Percentiles rank a stretch among this genome's conserved stretches.
These are phyloP conservation scores for Penicillium digitatum DNA, from an alignment of 2,329 filamentous ascomycete species.

Conservation along the genomic window DNA sequence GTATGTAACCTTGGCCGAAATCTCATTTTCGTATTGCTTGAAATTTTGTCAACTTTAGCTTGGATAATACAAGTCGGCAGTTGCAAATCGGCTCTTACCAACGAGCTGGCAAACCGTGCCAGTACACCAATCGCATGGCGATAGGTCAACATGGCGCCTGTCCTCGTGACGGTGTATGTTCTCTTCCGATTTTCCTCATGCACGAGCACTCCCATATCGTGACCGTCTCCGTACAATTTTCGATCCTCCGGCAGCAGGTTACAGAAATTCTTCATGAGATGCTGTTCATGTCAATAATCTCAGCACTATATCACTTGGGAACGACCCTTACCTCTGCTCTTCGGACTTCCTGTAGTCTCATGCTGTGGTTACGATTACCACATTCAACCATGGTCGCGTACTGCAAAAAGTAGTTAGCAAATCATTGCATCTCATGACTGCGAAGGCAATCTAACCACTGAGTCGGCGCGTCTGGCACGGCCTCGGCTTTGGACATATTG, in stretches of 20 bases:
- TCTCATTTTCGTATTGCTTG: slow-evolving; percentile 49
- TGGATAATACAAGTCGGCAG: not conserved
- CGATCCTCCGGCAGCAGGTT: slow-evolving; percentile 69
- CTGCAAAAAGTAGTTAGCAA: slow-evolving; percentile 16
- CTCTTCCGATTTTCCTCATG: slow-evolving; percentile 51
- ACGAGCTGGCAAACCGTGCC: slow-evolving; percentile 66
- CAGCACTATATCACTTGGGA: not conserved
- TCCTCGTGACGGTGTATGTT: slow-evolving; percentile 58
- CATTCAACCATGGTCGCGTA: slow-evolving; percentile 81
- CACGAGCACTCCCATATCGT: slow-evolving; percentile 55
- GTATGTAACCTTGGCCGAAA: slow-evolving; percentile 54
- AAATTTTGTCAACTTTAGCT: slow-evolving; percentile 1
- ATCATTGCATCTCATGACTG: not conserved
- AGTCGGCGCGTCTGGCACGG: slow-evolving; percentile 71
- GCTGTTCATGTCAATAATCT: not conserved
- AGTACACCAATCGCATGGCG: slow-evolving; percentile 68
- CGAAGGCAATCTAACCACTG: slow-evolving; percentile 46
- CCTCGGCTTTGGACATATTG: slow-evolving; percentile 93
- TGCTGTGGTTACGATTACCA: slow-evolving; percentile 63
- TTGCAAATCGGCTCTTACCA: slow-evolving; percentile 42
- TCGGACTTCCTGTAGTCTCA: slow-evolving; percentile 50
- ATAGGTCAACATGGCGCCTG: slow-evolving; percentile 76
- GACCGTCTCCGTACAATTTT: slow-evolving; percentile 58
- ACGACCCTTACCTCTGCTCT: slow-evolving; percentile 42
- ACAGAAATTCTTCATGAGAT: slow-evolving; percentile 70